Evolutionary conservation across 2,329 filamentous ascomycete genomes (phyloP).

Genomic region (Fusarium metavorans): DNA sequence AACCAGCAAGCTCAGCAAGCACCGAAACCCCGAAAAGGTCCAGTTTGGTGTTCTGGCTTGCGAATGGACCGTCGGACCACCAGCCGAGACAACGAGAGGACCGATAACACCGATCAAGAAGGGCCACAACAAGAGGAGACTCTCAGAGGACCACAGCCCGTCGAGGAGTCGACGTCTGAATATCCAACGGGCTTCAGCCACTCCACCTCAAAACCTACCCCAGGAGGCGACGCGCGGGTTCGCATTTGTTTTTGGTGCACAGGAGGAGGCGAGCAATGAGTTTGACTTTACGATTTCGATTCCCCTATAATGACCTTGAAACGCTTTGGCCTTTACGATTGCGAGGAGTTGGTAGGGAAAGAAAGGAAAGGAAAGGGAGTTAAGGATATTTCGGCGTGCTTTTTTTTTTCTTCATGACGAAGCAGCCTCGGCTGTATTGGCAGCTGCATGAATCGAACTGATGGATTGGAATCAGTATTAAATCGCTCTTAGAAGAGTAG

Average conservation of each 20-base stretch:
- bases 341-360: slow-evolving; percentile 20
- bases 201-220: slow-evolving; percentile 1
- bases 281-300: slow-evolving; percentile 45
- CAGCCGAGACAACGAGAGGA: slow-evolving; percentile 20
- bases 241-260: slow-evolving; percentile 42
- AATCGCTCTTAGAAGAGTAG: slow-evolving; percentile 35
- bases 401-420: not conserved
- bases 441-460: not conserved
- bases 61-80: slow-evolving; percentile 51
- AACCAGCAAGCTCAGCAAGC: slow-evolving; percentile 47
- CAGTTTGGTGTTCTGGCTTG: slow-evolving; percentile 57
- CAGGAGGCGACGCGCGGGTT: slow-evolving; percentile 9
- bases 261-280: slow-evolving; percentile 16
- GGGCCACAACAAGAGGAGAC: slow-evolving; percentile 43
- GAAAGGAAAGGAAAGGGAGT: slow-evolving; percentile 3
- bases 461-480: slow-evolving; percentile 9
- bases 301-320: slow-evolving; percentile 13
- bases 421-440: not conserved
- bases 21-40: slow-evolving; percentile 51
- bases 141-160: slow-evolving; percentile 39
- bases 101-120: slow-evolving; percentile 36
- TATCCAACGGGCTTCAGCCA: not conserved
- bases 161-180: slow-evolving; percentile 32
- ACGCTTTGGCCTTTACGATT: slow-evolving; percentile 4
- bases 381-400: not conserved